Evolutionary conservation across 257 asterid genomes (phyloP).

Genomic region (Verbascum thapsus): DNA sequence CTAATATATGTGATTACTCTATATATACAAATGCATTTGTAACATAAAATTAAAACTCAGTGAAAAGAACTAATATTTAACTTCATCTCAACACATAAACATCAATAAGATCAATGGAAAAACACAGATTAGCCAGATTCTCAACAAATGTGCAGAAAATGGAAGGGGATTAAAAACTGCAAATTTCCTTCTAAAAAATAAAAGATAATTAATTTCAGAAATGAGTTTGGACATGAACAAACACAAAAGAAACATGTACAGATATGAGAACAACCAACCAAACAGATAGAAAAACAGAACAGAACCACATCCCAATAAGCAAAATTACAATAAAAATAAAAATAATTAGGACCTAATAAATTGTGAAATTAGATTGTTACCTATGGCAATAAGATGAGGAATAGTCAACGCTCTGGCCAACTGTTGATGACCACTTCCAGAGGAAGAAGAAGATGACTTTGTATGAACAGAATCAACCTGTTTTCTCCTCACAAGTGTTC

Average conservation of each 20-base stretch:
- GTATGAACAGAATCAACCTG: conserved; percentile 77
- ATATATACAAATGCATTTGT: conserved; percentile 18
- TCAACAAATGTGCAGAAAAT: neutral
- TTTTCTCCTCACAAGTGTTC: conserved; percentile 77
- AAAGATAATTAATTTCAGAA: no score
- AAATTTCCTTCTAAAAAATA: neutral
- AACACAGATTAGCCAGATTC: conserved; percentile 4
- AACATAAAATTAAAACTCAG: conserved; percentile 12
- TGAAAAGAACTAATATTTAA: conserved; percentile 1
- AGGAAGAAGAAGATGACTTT: conserved; percentile 42
- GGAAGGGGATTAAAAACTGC: no score
- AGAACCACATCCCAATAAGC: conserved; percentile 15
- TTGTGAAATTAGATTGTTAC: conserved; percentile 35
- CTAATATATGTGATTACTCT: neutral
- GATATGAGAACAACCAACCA: conserved; percentile 15
- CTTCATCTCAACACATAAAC: conserved; percentile 13
- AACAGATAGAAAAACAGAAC: neutral
- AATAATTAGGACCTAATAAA: neutral
- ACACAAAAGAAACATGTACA: no score
- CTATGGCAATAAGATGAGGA: conserved; percentile 87
- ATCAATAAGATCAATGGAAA: conserved; percentile 15
- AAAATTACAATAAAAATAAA: neutral
- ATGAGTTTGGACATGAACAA: no score
- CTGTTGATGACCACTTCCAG: conserved; percentile 48
- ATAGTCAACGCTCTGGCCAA: conserved; percentile 73